phyloP scores from a whole-genome alignment of 257 asterid species.

The Avicennia marina region DNA sequence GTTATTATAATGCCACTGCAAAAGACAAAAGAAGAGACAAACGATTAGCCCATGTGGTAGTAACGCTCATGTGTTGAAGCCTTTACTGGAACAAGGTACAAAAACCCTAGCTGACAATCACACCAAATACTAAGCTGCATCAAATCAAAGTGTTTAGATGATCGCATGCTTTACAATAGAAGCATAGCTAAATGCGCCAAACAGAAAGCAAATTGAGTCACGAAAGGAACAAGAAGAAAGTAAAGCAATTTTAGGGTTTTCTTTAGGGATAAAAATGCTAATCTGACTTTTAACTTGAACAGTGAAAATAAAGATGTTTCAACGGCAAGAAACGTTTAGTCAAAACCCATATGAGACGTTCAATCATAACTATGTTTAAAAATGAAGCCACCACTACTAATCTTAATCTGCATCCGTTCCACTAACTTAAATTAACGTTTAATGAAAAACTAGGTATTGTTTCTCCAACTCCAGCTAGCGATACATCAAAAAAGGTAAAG shows the following conservation, averaged over 20 bases:
- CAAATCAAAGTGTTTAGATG: constrained; percentile 2
- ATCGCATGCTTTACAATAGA: constrained; percentile 18
- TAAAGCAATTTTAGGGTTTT: constrained; percentile 49
- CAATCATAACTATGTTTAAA: constrained; percentile 10
- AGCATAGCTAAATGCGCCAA: neutral
- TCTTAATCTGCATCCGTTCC: constrained; percentile 7
- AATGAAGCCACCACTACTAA: neutral
- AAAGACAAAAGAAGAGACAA: neutral
- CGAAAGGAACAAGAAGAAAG: neutral
- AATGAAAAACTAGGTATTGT: neutral
- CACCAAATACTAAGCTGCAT: constrained; percentile 11
- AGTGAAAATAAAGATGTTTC: constrained; percentile 9
- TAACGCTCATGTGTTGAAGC: neutral
- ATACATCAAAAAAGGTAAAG: constrained; percentile 13
- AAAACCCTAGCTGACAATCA: constrained; percentile 45
- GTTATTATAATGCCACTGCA: neutral
- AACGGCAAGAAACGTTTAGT: constrained; percentile 6
- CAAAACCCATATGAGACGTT: constrained; percentile 12
- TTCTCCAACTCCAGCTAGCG: constrained; percentile 15
- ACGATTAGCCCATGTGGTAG: neutral
- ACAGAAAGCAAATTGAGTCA: constrained; percentile 11
- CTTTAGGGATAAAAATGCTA: constrained; percentile 15
- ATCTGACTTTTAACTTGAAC: neutral
- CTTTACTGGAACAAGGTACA: constrained; percentile 2
- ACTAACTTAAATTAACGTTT: neutral